A percentile compares a stretch with the other conserved stretches of the same genome.
phyloP scores from a whole-genome alignment of 108 stramenopile species.

The Nannochloropsis salina region DNA sequence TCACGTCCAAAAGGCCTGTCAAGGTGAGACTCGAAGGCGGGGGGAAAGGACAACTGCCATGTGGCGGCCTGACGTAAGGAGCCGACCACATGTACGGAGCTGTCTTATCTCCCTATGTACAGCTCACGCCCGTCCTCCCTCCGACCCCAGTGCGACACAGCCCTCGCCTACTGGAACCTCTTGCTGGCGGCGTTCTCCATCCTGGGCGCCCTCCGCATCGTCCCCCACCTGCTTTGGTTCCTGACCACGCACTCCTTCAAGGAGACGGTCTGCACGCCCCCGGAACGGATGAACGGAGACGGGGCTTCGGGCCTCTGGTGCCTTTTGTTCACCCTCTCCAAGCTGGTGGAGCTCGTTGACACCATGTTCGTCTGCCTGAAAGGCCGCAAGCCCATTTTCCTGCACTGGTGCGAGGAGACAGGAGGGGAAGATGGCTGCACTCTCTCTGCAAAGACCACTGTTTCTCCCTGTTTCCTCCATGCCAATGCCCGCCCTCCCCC shows the following conservation, averaged over 20 bases:
- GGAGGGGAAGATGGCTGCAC: background rate
- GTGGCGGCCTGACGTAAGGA: no score
- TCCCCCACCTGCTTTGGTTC: constrained; percentile 76
- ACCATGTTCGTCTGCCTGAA: constrained; percentile 93
- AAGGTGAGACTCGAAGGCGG: background rate
- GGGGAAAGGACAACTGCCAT: background rate
- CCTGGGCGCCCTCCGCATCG: constrained; percentile 75
- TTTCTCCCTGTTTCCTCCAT: constrained; percentile 92
- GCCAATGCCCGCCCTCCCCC: constrained; percentile 53
- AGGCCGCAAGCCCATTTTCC: constrained; percentile 84
- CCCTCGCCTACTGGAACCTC: constrained; percentile 70
- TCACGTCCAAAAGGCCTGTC: constrained; percentile 23
- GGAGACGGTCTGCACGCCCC: constrained; percentile 47
- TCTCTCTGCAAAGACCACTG: background rate
- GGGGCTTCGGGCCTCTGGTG: constrained; percentile 83
- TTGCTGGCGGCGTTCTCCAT: constrained; percentile 70
- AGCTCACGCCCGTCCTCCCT: background rate
- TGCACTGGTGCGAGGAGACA: constrained; percentile 96
- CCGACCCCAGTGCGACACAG: background rate
- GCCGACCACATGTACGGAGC: no score
- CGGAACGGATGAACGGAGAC: constrained; percentile 61
- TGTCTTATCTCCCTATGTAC: background rate
- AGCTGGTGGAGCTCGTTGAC: constrained; percentile 84
- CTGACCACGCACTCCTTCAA: constrained; percentile 35
- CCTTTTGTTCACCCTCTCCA: constrained; percentile 79